Evolutionary conservation across 1,139 yeast species (phyloP).

Genomic region (Petasospora fabianii): DNA sequence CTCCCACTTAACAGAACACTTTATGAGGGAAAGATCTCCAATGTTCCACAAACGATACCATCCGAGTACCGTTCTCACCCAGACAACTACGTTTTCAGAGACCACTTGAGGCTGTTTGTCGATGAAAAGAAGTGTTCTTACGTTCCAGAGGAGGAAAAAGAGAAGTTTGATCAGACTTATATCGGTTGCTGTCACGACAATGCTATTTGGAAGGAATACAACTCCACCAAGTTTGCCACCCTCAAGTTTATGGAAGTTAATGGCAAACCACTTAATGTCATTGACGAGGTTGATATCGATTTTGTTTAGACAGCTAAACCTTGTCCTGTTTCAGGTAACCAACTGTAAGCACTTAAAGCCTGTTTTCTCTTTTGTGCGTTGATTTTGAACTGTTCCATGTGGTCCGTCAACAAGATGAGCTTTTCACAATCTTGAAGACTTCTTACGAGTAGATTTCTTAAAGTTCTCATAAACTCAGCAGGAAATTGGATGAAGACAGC

Average conservation of each 20-base stretch:
- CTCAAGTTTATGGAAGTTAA: conserved; percentile 16
- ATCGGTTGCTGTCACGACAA: conserved; percentile 37
- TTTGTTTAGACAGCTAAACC: conserved; percentile 24
- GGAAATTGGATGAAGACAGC: conserved; percentile 24
- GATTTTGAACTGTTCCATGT: conserved; percentile 20
- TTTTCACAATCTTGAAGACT: conserved; percentile 29
- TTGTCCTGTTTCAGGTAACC: conserved; percentile 25
- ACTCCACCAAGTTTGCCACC: conserved; percentile 28
- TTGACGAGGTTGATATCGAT: conserved; percentile 21
- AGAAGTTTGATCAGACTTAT: conserved; percentile 29
- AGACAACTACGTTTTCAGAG: conserved; percentile 28
- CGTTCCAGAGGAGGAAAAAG: conserved; percentile 35
- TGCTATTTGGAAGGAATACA: conserved; percentile 33
- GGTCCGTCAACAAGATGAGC: conserved; percentile 24
- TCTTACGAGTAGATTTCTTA: conserved; percentile 23
- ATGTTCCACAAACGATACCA: conserved; percentile 29
- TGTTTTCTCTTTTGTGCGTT: conserved; percentile 25
- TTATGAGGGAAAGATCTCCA: conserved; percentile 33
- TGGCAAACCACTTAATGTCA: conserved; percentile 20
- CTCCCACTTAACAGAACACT: conserved; percentile 31
- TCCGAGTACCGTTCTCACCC: conserved; percentile 19
- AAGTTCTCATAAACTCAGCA: conserved; percentile 23
- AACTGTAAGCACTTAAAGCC: conserved; percentile 26
- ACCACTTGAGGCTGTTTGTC: conserved; percentile 34
- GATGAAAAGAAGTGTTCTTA: conserved; percentile 32